Conservation (phyloP, 2,329 filamentous ascomycete species). For the Ascochyta rabiei region DNA sequence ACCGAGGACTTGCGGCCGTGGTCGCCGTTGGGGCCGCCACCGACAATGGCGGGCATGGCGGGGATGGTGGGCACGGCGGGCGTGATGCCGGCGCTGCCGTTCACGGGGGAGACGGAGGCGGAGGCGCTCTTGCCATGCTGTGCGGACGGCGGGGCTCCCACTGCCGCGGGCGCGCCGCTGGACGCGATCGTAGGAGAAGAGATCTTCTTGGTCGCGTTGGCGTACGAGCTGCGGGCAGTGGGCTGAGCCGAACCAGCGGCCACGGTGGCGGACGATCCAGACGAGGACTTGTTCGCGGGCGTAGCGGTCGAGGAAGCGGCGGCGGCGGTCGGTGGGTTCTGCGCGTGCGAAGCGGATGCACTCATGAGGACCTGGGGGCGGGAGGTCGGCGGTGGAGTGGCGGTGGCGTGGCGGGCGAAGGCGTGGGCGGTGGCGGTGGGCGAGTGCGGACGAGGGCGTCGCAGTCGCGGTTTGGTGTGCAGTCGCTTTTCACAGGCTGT, state of each 20-base stretch:
- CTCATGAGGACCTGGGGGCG: slow-evolving; percentile 61
- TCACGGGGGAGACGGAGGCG: slow-evolving; percentile 74
- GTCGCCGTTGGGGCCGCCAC: slow-evolving; percentile 73
- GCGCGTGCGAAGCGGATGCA: slow-evolving; percentile 62
- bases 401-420: slow-evolving; percentile 12
- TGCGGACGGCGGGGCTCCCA: slow-evolving; percentile 62
- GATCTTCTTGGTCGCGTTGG: slow-evolving; percentile 65
- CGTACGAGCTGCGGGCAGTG: slow-evolving; percentile 64
- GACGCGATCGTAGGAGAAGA: slow-evolving; percentile 56
- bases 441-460: too few species aligned
- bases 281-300: slow-evolving; percentile 54
- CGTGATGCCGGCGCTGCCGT: slow-evolving; percentile 75
- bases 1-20: slow-evolving; percentile 90
- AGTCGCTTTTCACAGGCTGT: neutral
- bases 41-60: slow-evolving; percentile 64
- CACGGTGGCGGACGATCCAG: slow-evolving; percentile 58
- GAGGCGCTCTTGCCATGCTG: slow-evolving; percentile 50
- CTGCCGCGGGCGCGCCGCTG: slow-evolving; percentile 59
- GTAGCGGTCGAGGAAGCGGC: slow-evolving; percentile 55
- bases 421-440: too few species aligned
- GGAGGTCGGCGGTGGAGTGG: slow-evolving; percentile 8
- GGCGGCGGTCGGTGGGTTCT: slow-evolving; percentile 55
- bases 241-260: slow-evolving; percentile 61
- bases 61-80: slow-evolving; percentile 71
- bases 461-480: neutral